Evolutionary conservation across 2,329 filamentous ascomycete species (phyloP).

Genomic region (Ophiostoma himal-ulmi): DNA sequence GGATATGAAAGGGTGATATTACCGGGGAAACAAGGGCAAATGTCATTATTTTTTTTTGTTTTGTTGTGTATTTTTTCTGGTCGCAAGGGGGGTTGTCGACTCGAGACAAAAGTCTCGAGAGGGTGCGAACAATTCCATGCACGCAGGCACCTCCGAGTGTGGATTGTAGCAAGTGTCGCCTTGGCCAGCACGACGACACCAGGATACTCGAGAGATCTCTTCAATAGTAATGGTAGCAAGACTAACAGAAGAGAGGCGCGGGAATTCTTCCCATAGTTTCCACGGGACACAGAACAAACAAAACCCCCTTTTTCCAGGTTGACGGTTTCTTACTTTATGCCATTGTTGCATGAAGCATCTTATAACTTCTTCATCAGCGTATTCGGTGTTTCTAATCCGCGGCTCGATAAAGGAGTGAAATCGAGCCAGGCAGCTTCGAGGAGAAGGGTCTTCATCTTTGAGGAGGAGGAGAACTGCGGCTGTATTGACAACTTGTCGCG

Average conservation of each 20-base stretch:
- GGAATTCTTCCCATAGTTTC: not conserved
- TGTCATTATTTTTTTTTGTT: slow-evolving; percentile 10
- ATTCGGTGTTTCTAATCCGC: slow-evolving; percentile 16
- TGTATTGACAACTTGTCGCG: not conserved
- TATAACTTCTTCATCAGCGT: slow-evolving; percentile 7
- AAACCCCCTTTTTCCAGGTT: not conserved
- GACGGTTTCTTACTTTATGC: not conserved
- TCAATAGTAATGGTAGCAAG: too few species aligned
- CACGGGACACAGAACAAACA: not conserved
- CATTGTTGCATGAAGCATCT: not conserved
- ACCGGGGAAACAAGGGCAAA: slow-evolving; percentile 1
- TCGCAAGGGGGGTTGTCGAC: not conserved
- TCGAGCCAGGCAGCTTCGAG: slow-evolving; percentile 14
- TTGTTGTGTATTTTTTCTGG: not conserved
- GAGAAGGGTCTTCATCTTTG: not conserved
- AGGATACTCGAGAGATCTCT: not conserved
- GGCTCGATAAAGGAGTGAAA: slow-evolving; percentile 21
- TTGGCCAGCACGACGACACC: slow-evolving; percentile 7
- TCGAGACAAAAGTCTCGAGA: not conserved
- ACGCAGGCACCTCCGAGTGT: slow-evolving; percentile 8
- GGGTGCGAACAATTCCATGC: not conserved
- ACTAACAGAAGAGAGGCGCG: not conserved
- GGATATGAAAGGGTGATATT: not conserved
- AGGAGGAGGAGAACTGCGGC: not conserved
- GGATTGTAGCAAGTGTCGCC: not conserved